These are phyloP conservation scores for Durotheca rogersii DNA, from an alignment of 495 filamentous ascomycete genomes.

Conservation along the genomic window DNA sequence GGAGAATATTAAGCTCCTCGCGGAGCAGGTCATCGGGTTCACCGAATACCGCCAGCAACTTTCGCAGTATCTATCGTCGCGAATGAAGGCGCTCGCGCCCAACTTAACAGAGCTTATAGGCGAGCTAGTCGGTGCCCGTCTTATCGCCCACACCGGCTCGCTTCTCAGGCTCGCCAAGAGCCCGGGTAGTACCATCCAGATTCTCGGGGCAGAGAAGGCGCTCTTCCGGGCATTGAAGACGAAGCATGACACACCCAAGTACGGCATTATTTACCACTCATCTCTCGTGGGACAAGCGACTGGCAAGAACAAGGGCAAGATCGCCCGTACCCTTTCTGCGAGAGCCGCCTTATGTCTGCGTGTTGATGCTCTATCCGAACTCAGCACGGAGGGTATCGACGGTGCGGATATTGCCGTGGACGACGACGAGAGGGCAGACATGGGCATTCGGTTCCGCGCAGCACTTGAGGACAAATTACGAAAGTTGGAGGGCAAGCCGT, in stretches of 20 bases:
- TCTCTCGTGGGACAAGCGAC: constrained; percentile 95
- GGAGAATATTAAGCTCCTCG: constrained; percentile 83
- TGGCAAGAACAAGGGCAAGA: constrained; percentile 98
- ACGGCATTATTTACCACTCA: constrained; percentile 97
- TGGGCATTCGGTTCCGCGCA: constrained; percentile 71
- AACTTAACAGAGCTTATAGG: constrained; percentile 94
- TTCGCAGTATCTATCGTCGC: constrained; percentile 81
- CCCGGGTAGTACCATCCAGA: constrained; percentile 93
- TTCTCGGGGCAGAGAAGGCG: constrained; percentile 97
- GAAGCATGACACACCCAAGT: constrained; percentile 99
- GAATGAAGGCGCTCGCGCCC: constrained; percentile 96
- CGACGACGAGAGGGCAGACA: constrained; percentile 79
- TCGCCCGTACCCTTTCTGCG: constrained; percentile 90
- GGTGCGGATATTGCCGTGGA: constrained; percentile 65
- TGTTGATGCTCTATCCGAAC: constrained; percentile 86
- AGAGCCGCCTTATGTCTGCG: constrained; percentile 91
- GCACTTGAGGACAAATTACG: constrained; percentile 86
- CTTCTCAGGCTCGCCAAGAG: constrained; percentile 96
- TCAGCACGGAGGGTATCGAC: constrained; percentile 58
- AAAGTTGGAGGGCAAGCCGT: constrained; percentile 86
- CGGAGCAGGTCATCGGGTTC: constrained; percentile 88
- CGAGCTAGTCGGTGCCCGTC: constrained; percentile 88
- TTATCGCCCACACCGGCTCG: constrained; percentile 94
- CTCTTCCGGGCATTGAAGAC: constrained; percentile 98
- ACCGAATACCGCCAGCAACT: constrained; percentile 87